phyloP scores from a whole-genome alignment of 75 land plant genomes.

The Ceratopteris richardii region DNA sequence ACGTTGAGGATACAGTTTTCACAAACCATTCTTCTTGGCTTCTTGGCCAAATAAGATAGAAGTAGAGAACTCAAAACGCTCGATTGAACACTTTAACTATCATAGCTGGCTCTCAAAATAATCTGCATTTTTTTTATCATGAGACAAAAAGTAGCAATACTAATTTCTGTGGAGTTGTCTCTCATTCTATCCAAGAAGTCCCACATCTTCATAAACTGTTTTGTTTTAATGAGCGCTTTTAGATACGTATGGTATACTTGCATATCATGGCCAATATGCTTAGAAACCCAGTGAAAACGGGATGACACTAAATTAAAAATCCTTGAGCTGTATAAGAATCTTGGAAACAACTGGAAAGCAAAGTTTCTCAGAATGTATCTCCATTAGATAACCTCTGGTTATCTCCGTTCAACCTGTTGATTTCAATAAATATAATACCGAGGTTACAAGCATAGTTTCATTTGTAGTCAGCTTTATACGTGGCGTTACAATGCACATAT shows the following conservation, averaged over 20 bases:
- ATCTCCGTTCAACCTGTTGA: no score
- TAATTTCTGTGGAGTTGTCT: background rate
- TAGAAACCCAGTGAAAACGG: background rate
- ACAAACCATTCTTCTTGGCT: background rate
- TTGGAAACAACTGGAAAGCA: no score
- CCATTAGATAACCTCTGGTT: no score
- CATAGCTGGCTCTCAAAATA: background rate
- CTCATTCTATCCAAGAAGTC: background rate
- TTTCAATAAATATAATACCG: no score
- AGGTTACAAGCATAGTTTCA: no score
- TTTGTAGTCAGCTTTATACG: no score
- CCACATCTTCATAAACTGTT: background rate
- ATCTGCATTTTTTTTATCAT: background rate
- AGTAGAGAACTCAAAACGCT: background rate
- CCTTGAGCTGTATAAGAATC: no score
- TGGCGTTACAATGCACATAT: no score
- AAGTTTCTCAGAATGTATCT: no score
- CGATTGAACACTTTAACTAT: background rate
- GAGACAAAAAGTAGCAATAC: background rate
- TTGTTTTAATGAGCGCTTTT: background rate
- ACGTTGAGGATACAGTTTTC: background rate
- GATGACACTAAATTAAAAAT: no score
- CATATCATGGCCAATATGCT: background rate
- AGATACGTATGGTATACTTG: background rate
- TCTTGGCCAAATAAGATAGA: background rate